Evolutionary conservation across 768 basidiomycete genomes (phyloP).

Genomic region (Coprinellus aureogranulatus): DNA sequence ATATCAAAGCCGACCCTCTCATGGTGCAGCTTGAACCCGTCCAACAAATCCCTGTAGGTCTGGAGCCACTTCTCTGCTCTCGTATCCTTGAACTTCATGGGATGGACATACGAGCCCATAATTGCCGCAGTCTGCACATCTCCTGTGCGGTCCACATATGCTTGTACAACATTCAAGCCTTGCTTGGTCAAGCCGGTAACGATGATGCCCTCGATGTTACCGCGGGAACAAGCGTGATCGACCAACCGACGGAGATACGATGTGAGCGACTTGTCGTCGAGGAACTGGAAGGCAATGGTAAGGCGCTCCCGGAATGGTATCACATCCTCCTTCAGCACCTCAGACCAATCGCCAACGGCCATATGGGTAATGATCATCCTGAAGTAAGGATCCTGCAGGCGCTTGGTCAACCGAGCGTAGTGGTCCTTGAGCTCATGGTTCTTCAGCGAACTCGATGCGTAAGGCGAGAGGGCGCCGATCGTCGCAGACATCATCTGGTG

Average conservation of each 20-base stretch:
- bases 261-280: conserved; percentile 69
- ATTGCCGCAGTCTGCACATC: conserved; percentile 72
- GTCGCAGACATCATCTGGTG: conserved; percentile 84
- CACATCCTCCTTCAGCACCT: conserved; percentile 76
- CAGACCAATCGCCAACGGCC: conserved; percentile 71
- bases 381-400: conserved; percentile 79
- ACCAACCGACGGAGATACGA: conserved; percentile 63
- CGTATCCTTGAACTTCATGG: conserved; percentile 52
- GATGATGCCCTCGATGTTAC: conserved; percentile 73
- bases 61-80: conserved; percentile 63
- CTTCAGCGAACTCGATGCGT: conserved; percentile 29
- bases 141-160: conserved; percentile 64
- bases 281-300: conserved; percentile 79
- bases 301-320: conserved; percentile 81
- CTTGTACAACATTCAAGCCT: conserved; percentile 70
- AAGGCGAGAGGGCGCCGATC: conserved; percentile 63
- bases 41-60: conserved; percentile 57
- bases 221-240: conserved; percentile 50
- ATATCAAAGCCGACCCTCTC: conserved; percentile 73
- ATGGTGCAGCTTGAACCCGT: conserved; percentile 50
- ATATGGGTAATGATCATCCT: conserved; percentile 75
- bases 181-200: conserved; percentile 69
- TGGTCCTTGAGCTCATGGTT: conserved; percentile 63
- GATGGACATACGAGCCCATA: conserved; percentile 58
- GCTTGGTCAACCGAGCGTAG: conserved; percentile 67